Percentiles rank a stretch among this genome's conserved stretches.
Evolutionary conservation across 805 yeast genomes (phyloP).

Genomic region (Metschnikowia picachoensis): DNA sequence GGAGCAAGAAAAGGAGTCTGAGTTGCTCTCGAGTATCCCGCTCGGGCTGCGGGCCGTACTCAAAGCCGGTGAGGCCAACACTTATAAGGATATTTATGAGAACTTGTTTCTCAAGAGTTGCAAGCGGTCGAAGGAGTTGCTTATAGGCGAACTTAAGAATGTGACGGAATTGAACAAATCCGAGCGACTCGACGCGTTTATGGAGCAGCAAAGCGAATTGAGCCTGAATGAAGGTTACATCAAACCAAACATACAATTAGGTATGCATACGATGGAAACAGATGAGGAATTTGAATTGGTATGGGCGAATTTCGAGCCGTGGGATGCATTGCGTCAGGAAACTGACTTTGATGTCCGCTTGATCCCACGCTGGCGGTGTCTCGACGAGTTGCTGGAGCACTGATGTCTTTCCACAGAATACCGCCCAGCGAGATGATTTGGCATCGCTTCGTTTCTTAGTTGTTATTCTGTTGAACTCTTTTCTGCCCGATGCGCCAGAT

Average conservation of each 20-base stretch:
- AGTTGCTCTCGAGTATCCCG: slow-evolving; percentile 11
- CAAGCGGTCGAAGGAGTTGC: slow-evolving; percentile 17
- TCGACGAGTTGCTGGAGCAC: slow-evolving; percentile 1
- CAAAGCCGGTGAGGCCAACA: slow-evolving; percentile 12
- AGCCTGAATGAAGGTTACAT: slow-evolving; percentile 25
- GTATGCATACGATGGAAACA: slow-evolving; percentile 31
- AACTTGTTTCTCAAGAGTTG: slow-evolving; percentile 25
- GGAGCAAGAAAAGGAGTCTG: neutral
- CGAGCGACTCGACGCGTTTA: slow-evolving; percentile 28
- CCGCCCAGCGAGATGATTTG: neutral
- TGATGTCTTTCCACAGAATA: neutral
- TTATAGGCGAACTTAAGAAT: slow-evolving; percentile 24
- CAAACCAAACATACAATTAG: slow-evolving; percentile 37
- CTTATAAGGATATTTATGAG: slow-evolving; percentile 27
- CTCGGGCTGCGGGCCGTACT: slow-evolving; percentile 17
- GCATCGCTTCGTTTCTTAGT: neutral
- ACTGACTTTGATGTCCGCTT: slow-evolving; percentile 38
- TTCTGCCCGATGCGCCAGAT: too few species aligned
- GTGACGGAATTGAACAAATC: slow-evolving; percentile 38
- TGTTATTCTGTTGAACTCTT: neutral
- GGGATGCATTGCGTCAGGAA: slow-evolving; percentile 41
- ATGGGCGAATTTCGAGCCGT: slow-evolving; percentile 43
- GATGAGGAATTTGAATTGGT: slow-evolving; percentile 43
- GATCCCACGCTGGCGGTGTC: slow-evolving; percentile 26
- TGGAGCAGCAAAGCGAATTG: slow-evolving; percentile 30